Base-by-base conservation (phyloP, 306 rosid species). In the Prunus dulcis region DNA sequence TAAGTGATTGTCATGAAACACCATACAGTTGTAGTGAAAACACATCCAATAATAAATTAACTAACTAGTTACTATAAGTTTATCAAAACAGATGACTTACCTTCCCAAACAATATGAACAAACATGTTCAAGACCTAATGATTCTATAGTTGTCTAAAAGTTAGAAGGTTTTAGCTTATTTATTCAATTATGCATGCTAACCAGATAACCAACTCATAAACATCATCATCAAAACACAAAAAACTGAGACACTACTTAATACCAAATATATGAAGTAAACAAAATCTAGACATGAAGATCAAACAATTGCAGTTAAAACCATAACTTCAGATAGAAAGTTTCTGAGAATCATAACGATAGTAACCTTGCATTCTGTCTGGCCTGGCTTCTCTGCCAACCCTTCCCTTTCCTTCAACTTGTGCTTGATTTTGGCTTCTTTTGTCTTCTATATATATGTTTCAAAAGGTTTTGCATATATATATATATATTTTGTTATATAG, bases 341-440 rank as follows among this genome's bases (percentile, higher is more conserved):
- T 38, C 51, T 76, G 75, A 82, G 63, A 62, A 76, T 76, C 67
- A 76, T 51, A 72, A 76, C 20, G 73, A 77, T 46, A 72, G 71
- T 67, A 75, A 96, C 99, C 97, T 95, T 95, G 98, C 93, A 92
- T 79, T 92, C 97, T 28, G 86, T 75, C 80, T 69, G 87, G 73
- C 88, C 43, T 34, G 43, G 9, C 43, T 34, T 34, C 43, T 34
- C 43, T 38, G 43, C 43, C 43, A 38, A 38, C 43, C 43, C 43
- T 38, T 38, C 43, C 9, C 43, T 46, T 52, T 67, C 3, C n/a
- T n/a, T n/a, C n/a, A n/a, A 67, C 61, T 41, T 20, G 19, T 25
- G 38, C 19, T 72, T 52, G 63, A 8, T 57, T 67, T 83, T 76
- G 67, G 18, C 30, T 78, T 61, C 18, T 66, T 78, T 76, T 75